Percentiles rank a stretch among this genome's conserved stretches.
phyloP scores from a whole-genome alignment of 768 basidiomycete genomes.

The Fistulinella prunicolor region DNA sequence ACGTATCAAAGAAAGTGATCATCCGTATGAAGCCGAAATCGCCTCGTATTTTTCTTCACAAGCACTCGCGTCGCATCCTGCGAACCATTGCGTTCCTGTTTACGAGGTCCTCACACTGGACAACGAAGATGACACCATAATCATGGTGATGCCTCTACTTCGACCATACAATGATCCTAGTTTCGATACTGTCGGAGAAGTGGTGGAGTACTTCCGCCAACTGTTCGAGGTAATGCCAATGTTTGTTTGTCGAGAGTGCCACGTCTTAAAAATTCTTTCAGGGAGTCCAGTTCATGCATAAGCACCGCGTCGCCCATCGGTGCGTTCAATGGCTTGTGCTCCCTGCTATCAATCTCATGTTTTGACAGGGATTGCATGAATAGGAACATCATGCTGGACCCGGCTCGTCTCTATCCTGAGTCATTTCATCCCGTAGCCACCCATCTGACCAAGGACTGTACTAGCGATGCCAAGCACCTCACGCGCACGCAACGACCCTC shows the following conservation, averaged over 20 bases:
- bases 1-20: constrained; percentile 6
- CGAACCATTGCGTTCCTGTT: constrained; percentile 37
- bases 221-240: constrained; percentile 24
- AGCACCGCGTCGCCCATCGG: constrained; percentile 17
- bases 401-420: constrained; percentile 22
- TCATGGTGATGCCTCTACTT: constrained; percentile 38
- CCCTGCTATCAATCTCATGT: constrained; percentile 8
- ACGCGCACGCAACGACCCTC: constrained; percentile 19
- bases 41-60: constrained; percentile 16
- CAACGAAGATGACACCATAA: constrained; percentile 10
- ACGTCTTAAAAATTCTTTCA: constrained; percentile 5
- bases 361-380: constrained; percentile 23
- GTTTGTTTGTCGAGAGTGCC: constrained; percentile 15
- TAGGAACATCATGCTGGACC: constrained; percentile 36
- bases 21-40: constrained; percentile 33
- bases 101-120: constrained; percentile 27
- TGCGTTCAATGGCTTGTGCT: neutral
- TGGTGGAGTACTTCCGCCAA: constrained; percentile 30
- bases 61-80: neutral
- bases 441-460: constrained; percentile 19
- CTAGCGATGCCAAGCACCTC: constrained; percentile 26
- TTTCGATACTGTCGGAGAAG: constrained; percentile 23
- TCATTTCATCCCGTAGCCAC: constrained; percentile 26
- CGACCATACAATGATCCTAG: constrained; percentile 18
- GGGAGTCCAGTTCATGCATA: constrained; percentile 28